Base-by-base conservation (phyloP, 129 eudicot species). In the Glebionis coronaria region DNA sequence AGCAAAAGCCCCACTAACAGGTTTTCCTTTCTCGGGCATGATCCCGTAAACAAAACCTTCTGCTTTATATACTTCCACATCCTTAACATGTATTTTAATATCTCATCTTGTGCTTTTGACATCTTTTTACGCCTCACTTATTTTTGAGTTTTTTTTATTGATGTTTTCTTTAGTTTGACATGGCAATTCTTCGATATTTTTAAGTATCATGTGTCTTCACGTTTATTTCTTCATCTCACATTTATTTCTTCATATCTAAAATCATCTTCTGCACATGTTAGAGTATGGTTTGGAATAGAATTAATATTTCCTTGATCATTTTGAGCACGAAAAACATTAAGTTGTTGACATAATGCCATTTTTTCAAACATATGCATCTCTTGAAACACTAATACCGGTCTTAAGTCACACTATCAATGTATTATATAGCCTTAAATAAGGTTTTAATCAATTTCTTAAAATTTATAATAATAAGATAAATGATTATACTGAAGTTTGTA, bases 41-140 rank as follows among this genome's bases (percentile, higher is more conserved):
- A 85, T 85, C 1, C 87, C 90, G 44, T 85, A 84, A 14, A 84
- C 90, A 61, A 85, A 85, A 38, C 86, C 85, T 53, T 80, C 86
- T 47, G 93, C 93, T 56, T 86, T 83, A 40, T 86, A 86, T n/a
- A 80, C 93, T 72, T 86, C 93, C 88, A 83, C 83, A 88, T 83
- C 83, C n/a, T 87, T 87, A 10, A 87, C 90, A 87, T 87, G 67
- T 87, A 84, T 38, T 84, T 87, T 58, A 83, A 67, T 61, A 87
- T 84, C 16, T 90, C 95, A 49, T 87, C 95, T 84, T 83, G 87
- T 0, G 95, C 95, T 2, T 87, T 82, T 3, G 95, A 87, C 90
- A 87, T 82, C 56, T 85, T 85, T 82, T 85, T 85, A 54, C 88
- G 62, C 27, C 91, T 79, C 0, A 87, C 95, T 61, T 87, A 87